Percentiles rank a stretch among this genome's conserved stretches.
These are phyloP conservation scores for Fraxinus velutina DNA, from an alignment of 305 asterid species.

Conservation along the genomic window DNA sequence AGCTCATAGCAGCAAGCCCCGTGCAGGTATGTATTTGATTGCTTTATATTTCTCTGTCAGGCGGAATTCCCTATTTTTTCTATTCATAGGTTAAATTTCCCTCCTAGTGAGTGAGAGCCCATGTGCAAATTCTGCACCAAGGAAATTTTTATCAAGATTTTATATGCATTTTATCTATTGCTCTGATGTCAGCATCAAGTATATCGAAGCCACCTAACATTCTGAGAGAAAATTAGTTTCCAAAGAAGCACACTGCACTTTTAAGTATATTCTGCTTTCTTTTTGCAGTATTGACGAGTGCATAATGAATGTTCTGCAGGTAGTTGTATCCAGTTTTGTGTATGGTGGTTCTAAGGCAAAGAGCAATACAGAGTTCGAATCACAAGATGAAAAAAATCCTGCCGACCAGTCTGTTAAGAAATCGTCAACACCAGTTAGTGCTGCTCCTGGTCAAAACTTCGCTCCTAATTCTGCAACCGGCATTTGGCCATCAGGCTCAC, in stretches of 20 bases:
- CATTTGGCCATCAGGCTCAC: conserved; percentile 57
- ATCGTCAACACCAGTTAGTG: conserved; percentile 32
- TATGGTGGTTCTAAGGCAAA: conserved; percentile 62
- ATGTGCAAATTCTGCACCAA: neutral
- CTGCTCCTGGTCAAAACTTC: conserved; percentile 37
- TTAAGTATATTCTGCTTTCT: neutral
- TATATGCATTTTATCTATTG: neutral
- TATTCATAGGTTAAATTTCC: neutral
- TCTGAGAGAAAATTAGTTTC: neutral
- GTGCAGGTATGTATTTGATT: conserved; percentile 60
- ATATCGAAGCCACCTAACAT: neutral
- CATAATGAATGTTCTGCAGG: conserved; percentile 36
- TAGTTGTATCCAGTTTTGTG: conserved; percentile 81
- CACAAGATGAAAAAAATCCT: conserved; percentile 32
- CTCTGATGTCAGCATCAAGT: neutral
- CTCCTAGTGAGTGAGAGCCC: neutral
- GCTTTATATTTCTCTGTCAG: neutral
- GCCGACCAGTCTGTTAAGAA: conserved; percentile 41
- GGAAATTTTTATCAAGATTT: neutral
- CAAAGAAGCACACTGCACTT: neutral
- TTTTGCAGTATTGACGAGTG: neutral
- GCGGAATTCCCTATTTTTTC: neutral
- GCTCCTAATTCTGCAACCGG: conserved; percentile 41
- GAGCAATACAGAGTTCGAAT: conserved; percentile 40
- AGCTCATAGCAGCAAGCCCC: conserved; percentile 68